These are phyloP conservation scores for Xenoacremonium recifei DNA, from an alignment of 2,329 filamentous ascomycete genomes.

Conservation along the genomic window DNA sequence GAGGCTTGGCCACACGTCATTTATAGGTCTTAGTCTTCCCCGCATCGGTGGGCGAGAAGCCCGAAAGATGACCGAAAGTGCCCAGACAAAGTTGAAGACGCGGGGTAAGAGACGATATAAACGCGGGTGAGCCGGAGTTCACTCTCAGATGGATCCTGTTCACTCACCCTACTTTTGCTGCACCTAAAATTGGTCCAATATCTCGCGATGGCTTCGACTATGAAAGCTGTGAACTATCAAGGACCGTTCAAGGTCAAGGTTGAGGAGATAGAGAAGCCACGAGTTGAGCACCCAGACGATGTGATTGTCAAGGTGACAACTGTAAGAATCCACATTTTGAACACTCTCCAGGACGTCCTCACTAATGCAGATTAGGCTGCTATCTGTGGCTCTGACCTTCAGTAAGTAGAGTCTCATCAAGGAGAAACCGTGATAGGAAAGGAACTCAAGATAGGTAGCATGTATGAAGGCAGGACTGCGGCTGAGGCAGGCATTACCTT, in stretches of 20 bases:
- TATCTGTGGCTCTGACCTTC: constrained; percentile 53
- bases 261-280: constrained; percentile 56
- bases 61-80: too few species aligned
- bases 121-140: too few species aligned
- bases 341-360: background rate
- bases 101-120: too few species aligned
- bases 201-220: constrained; percentile 33
- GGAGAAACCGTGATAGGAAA: background rate
- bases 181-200: too few species aligned
- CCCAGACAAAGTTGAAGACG: too few species aligned
- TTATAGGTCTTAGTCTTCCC: too few species aligned
- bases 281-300: constrained; percentile 63
- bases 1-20: too few species aligned
- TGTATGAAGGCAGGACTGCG: constrained; percentile 65
- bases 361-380: constrained; percentile 31
- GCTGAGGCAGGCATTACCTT: constrained; percentile 62
- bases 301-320: constrained; percentile 65
- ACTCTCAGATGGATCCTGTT: too few species aligned
- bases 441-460: constrained; percentile 36
- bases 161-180: too few species aligned
- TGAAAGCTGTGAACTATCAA: constrained; percentile 64
- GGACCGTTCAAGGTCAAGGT: constrained; percentile 63
- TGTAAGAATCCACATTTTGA: constrained; percentile 33
- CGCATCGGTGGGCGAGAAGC: too few species aligned
- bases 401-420: constrained; percentile 27